Evolutionary conservation across 2,329 filamentous ascomycete genomes (phyloP), one percentile per base, ranked within the genome.

Genomic region (Diaporthe ampelina): DNA sequence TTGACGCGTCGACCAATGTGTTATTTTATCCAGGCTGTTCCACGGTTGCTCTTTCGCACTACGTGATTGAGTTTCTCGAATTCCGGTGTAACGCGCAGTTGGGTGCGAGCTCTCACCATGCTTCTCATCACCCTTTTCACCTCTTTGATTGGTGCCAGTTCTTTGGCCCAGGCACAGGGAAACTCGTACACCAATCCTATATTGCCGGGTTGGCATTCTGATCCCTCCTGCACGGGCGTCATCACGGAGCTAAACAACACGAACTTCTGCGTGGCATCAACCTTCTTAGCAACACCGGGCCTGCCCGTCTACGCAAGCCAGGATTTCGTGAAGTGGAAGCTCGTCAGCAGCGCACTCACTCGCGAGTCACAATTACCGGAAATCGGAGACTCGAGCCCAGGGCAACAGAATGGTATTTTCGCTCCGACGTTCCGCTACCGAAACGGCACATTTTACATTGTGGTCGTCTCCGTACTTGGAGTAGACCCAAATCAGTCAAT

Each of bases 391-490:
- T 67, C 63, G 7, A 67, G 45, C 45, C 56, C 43, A 13, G 2
- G 72, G 78, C 21, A 83, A 83, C 26, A 68, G 17, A 29, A 70
- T 6, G 85, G 85, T 0, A 85, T 87, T 48, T 90, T 86, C 81
- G 88, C 88, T 0, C 82, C 87, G 0, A 87, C 86, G 0, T 77
- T 88, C 0, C 80, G 85, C 11, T 84, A 87, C 40, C 82, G 85
- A 40, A 77, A 86, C 2, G 84, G 83, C 0, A 81, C 77, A 1
- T 88, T 88, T 70, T 88, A 86, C 75, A 74, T 87, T 0, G 81
- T 86, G 5, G 73, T 82, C 75, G 76, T 74, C 8, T 81, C 82
- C 67, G 70, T 78, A 26, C 82, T 78, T 54, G 81, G 58, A 1
- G 37, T 45, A 1, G 29, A 45, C 37, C 37, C 58, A 19, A n/a